Base-by-base conservation (phyloP, 2,329 filamentous ascomycete species). In the Huntiella omanensis region DNA sequence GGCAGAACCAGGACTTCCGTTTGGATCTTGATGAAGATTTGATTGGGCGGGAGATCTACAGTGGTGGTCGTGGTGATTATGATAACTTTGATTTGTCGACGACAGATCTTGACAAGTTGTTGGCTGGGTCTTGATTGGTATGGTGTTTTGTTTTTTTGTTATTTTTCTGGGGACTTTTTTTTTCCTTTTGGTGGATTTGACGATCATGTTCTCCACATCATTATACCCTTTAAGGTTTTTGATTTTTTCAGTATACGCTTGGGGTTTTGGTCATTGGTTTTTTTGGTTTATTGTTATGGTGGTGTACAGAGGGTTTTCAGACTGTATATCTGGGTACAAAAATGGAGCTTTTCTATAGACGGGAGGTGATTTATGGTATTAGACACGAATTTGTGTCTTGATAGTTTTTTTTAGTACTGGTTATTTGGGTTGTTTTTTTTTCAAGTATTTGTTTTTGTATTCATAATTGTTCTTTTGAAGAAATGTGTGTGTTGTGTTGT, bases 21-120 rank as follows among this genome's bases (percentile, higher is more conserved):
- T 4, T 22, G 5, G 35, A 33, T 7, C 35, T 37, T 10, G 40
- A 46, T 11, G 48, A 37, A 5, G 40, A 43, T 12, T 35, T 50
- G 2, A 32, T 50, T 11, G 44, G 48, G 8, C 45, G 44, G 16
- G 43, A 34, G 12, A 32, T 40, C 16, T 46, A 39, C 28, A 16
- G 37, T 17, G 10, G 32, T 13, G 44, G 47, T 6, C 47, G 47
- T 36, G 36, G 22, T 16, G 40, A 44, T 16, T 33, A 13, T 35
- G 28, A 15, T 35, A 16, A 28, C 5, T 42, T 47, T 37, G 40
- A 33, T 10, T 33, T 47, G 8, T 33, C 37, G 12, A 11, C 37
- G 5, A 43, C 37, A 7, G 37, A 39, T 39, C 37, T 39, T 39
- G 37, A 39, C 10, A 19, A 39, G 22, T 28, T 28, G 22, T 28